Evolutionary conservation across 768 basidiomycete genomes (phyloP).

Genomic region (Paxillus rubicundulus): DNA sequence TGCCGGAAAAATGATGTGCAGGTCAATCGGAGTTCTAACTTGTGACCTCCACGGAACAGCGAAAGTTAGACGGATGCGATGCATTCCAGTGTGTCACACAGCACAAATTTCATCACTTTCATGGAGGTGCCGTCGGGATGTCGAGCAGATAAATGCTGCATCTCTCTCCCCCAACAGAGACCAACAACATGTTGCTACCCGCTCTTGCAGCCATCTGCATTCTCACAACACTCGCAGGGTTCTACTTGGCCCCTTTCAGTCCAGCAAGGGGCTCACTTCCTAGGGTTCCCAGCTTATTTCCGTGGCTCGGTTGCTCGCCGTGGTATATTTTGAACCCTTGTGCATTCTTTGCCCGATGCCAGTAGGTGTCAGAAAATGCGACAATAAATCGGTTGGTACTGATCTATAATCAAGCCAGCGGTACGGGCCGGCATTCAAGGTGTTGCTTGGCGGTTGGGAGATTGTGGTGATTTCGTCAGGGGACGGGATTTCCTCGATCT

Average conservation of each 20-base stretch:
- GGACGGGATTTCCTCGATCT: slow-evolving; percentile 11
- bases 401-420: slow-evolving; percentile 6
- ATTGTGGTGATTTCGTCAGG: slow-evolving; percentile 16
- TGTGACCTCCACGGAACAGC: not conserved
- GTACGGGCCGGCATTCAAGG: slow-evolving; percentile 13
- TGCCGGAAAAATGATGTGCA: too few species aligned
- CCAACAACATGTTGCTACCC: slow-evolving; percentile 1
- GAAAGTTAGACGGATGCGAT: not conserved
- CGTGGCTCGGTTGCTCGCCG: slow-evolving; percentile 17
- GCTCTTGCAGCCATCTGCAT: not conserved
- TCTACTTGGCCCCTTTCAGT: not conserved
- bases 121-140: not conserved
- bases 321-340: slow-evolving; percentile 13
- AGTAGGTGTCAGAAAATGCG: slow-evolving; percentile 11
- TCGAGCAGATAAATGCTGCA: slow-evolving; percentile 6
- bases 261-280: not conserved
- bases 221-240: not conserved
- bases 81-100: not conserved
- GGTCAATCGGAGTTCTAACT: too few species aligned
- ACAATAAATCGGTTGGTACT: not conserved
- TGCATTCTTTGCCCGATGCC: slow-evolving; percentile 18
- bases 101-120: too few species aligned
- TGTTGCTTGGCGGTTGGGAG: slow-evolving; percentile 17
- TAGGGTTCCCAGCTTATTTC: slow-evolving; percentile 10
- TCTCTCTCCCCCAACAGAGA: not conserved